A percentile compares a stretch with the other conserved stretches of the same genome.
Evolutionary conservation across 2,329 filamentous ascomycete genomes (phyloP).

Genomic region (Neofusicoccum umdonicola): DNA sequence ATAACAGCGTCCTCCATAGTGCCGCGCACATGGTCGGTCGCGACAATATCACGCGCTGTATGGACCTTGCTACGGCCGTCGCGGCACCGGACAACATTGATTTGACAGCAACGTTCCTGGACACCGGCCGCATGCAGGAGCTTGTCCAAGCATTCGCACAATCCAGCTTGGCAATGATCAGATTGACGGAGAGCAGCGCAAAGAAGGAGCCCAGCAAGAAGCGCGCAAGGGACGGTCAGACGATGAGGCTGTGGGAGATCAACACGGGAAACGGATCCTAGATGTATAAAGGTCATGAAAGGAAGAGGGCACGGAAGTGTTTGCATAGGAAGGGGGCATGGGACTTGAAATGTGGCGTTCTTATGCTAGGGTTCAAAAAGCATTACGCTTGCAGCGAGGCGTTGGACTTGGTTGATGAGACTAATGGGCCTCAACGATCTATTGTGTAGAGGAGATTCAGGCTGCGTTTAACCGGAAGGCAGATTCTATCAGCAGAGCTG

Average conservation of each 20-base stretch:
- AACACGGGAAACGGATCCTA: neutral
- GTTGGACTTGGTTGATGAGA: neutral
- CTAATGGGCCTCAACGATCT: neutral
- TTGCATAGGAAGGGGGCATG: neutral
- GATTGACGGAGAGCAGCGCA: slow-evolving; percentile 8
- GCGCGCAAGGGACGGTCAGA: slow-evolving; percentile 8
- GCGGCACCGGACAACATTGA: slow-evolving; percentile 46
- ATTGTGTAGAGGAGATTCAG: neutral
- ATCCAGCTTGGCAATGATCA: slow-evolving; percentile 68
- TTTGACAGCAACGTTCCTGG: slow-evolving; percentile 38
- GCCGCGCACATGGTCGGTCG: slow-evolving; percentile 72
- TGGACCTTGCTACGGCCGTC: slow-evolving; percentile 77
- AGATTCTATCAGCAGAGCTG: neutral
- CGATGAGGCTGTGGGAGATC: slow-evolving; percentile 15
- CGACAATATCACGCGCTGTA: slow-evolving; percentile 75
- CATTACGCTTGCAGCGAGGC: slow-evolving; percentile 6
- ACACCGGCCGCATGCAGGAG: slow-evolving; percentile 45
- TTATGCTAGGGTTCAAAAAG: neutral
- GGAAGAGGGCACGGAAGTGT: neutral
- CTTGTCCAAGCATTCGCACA: slow-evolving; percentile 63
- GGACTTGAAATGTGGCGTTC: neutral
- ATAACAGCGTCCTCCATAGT: slow-evolving; percentile 76
- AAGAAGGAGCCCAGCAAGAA: slow-evolving; percentile 14
- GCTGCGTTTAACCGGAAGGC: neutral
- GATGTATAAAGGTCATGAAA: too few species aligned